Evolutionary conservation across 495 filamentous ascomycete species (phyloP), one percentile per base, ranked within the genome.

Genomic region (Aspergillus diversus): DNA sequence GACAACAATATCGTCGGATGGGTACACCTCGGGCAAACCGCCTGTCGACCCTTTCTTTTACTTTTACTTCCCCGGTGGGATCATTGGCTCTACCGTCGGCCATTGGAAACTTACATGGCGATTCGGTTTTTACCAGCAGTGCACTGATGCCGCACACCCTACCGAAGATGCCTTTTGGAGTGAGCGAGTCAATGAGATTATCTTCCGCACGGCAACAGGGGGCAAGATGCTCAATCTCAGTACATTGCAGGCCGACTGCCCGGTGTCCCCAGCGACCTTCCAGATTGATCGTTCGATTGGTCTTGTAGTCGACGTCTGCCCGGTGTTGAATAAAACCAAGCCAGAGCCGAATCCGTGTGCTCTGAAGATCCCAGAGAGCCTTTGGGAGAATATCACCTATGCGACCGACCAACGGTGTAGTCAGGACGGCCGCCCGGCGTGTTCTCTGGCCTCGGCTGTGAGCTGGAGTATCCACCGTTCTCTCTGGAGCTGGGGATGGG

Each of bases 31-130:
- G 21, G 51, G 51, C 17, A 9, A 31, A 31, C 17, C 51, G 9
- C 51, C 51, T 33, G 27, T 54, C 51, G 51, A 54, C 51, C 51
- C 51, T 13, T 54, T 54, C 51, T 54, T 54, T 31, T 54, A 54
- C 51, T 54, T 54, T 31, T 54, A 54, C 51, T 54, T 54, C 51
- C 51, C 51, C 51, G 51, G 51, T 33, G 17, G 31, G 8, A 54
- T 54, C 31, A 54, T 54, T 11, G 27, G 27, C 2, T 54, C 51
- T 4, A 54, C 51, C 5, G 13, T 54, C 21, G 51, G 51, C 17
- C 51, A 54, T n/a, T 54, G 51, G 51, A 54, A 32, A 33, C 51
- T 54, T 11, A 54, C 51, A 17, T 54, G 51, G 51, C 17, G 51
- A 33, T 54, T 33, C 33, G 51, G 51, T 5, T 54, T 54, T 33